Conservation (phyloP, 768 basidiomycete species). For the Russula compacta region DNA sequence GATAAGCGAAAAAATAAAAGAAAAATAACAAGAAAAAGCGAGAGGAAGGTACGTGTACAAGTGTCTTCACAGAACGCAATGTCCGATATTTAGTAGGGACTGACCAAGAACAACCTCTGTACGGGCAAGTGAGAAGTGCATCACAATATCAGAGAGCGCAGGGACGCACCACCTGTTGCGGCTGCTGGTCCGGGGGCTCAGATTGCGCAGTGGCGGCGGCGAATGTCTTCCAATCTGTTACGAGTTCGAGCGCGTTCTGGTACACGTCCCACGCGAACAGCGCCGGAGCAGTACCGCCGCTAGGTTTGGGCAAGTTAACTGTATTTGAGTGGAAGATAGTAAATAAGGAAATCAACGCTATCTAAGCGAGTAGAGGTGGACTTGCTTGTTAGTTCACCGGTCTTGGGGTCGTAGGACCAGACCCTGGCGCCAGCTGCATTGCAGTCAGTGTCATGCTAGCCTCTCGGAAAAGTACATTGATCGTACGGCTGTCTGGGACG, state of each 20-base stretch:
- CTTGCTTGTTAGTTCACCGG: slow-evolving; percentile 1
- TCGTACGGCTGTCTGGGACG: not conserved
- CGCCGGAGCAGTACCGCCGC: not conserved
- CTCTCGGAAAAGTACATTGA: not conserved
- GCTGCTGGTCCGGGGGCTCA: not conserved
- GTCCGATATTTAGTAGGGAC: not conserved
- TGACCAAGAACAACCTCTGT: slow-evolving; percentile 2
- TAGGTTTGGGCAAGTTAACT: not conserved
- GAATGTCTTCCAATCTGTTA: not conserved
- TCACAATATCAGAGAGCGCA: not conserved
- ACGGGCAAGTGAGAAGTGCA: not conserved
- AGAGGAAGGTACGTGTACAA: not conserved
- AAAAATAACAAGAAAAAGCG: not conserved
- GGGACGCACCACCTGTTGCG: not conserved
- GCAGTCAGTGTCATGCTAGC: not conserved
- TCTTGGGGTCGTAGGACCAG: not conserved
- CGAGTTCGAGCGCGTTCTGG: not conserved
- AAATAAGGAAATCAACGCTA: not conserved
- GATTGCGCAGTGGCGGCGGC: not conserved
- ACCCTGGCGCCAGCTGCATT: not conserved
- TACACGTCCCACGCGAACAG: not conserved
- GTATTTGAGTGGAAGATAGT: not conserved
- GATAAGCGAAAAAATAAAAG: not conserved
- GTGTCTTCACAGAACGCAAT: not conserved
- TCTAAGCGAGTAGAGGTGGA: not conserved